phyloP scores from a whole-genome alignment of 2,329 filamentous ascomycete species.

The Alternaria conjuncta region DNA sequence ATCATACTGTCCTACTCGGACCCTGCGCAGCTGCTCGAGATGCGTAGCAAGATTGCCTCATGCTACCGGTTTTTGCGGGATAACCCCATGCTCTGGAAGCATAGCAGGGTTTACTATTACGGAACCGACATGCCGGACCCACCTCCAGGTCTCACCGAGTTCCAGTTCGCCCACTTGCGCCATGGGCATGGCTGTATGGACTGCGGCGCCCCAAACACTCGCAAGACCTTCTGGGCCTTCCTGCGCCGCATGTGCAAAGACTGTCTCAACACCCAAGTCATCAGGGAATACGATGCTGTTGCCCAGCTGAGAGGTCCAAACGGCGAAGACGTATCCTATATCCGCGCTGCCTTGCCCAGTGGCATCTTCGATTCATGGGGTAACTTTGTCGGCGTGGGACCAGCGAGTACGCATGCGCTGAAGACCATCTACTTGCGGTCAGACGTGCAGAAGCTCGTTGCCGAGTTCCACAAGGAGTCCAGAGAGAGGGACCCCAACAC shows the following conservation, averaged over 20 bases:
- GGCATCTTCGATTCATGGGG: conserved; percentile 49
- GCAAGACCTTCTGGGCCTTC: conserved; percentile 54
- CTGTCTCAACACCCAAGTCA: conserved; percentile 45
- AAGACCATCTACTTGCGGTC: conserved; percentile 42
- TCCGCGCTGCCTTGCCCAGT: conserved; percentile 41
- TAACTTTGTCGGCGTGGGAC: conserved; percentile 47
- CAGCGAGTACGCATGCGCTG: conserved; percentile 40
- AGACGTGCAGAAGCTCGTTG: conserved; percentile 39
- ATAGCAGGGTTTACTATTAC: conserved; percentile 44
- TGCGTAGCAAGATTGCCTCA: conserved; percentile 44
- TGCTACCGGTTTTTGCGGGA: conserved; percentile 44
- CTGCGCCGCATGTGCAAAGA: conserved; percentile 51
- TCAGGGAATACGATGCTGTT: conserved; percentile 41
- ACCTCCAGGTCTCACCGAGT: conserved; percentile 46
- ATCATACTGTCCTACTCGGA: conserved; percentile 45
- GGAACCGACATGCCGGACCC: conserved; percentile 43
- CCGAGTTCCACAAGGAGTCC: conserved; percentile 28
- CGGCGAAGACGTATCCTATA: conserved; percentile 36
- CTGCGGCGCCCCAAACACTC: conserved; percentile 43
- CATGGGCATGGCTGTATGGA: conserved; percentile 50
- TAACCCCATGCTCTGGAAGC: conserved; percentile 48
- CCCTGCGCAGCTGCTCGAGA: conserved; percentile 43
- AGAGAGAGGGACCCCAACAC: conserved; percentile 23
- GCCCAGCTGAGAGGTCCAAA: conserved; percentile 30
- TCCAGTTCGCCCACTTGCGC: conserved; percentile 49